These are phyloP conservation scores for Suillus variegatus DNA, from an alignment of 768 basidiomycete species.

Conservation along the genomic window DNA sequence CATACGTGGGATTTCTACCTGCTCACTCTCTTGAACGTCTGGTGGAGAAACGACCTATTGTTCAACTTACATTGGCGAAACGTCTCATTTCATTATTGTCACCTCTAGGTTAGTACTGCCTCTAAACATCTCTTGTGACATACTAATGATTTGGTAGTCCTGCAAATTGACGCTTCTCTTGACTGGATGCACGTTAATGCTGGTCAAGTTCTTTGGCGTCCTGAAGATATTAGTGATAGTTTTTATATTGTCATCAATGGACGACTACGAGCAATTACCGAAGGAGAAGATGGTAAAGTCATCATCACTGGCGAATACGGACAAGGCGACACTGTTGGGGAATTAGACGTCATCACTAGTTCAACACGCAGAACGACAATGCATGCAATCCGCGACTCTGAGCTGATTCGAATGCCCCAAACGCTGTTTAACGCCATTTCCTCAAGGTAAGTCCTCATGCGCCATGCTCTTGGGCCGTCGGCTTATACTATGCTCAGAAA, in stretches of 20 bases:
- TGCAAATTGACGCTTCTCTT: constrained; percentile 94
- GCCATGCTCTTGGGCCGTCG: not conserved
- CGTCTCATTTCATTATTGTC: constrained; percentile 94
- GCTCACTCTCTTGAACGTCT: constrained; percentile 85
- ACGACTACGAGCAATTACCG: constrained; percentile 86
- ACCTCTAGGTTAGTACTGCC: constrained; percentile 66
- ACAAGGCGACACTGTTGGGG: constrained; percentile 95
- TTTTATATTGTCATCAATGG: constrained; percentile 99
- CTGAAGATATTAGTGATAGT: constrained; percentile 88
- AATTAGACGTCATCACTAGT: constrained; percentile 95
- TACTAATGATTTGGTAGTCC: constrained; percentile 47
- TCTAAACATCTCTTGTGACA: not conserved
- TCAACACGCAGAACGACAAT: constrained; percentile 85
- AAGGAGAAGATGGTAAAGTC: constrained; percentile 74
- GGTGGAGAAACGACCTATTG: constrained; percentile 93
- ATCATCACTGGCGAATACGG: constrained; percentile 92
- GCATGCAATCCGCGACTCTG: constrained; percentile 97
- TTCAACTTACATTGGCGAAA: constrained; percentile 92
- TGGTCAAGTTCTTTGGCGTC: constrained; percentile 93
- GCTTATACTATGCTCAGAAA: constrained; percentile 47
- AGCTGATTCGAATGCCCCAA: constrained; percentile 94
- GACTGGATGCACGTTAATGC: constrained; percentile 99
- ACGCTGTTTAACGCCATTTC: constrained; percentile 98
- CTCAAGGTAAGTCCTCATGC: constrained; percentile 52
- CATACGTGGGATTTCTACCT: constrained; percentile 96